phyloP scores from a whole-genome alignment of 306 rosid species.

The Geum urbanum region DNA sequence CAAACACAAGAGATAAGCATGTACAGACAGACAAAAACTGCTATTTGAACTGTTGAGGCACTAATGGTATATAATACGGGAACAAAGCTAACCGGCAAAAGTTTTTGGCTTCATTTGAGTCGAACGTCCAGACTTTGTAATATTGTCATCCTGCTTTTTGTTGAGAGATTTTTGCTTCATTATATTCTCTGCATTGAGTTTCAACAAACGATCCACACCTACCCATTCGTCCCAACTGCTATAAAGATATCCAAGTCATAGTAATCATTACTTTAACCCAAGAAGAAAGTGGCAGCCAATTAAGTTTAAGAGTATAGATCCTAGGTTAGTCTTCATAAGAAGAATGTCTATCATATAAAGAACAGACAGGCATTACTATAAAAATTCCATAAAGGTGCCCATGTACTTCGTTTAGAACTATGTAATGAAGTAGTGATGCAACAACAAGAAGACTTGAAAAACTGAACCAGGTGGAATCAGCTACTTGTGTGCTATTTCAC shows the following conservation, averaged over 20 bases:
- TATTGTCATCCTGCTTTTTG: slow-evolving; percentile 50
- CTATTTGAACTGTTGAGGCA: neutral
- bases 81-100: slow-evolving; percentile 44
- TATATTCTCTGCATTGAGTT: slow-evolving; percentile 59
- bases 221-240: slow-evolving; percentile 99
- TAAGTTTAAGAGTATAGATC: neutral
- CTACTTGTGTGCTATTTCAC: neutral
- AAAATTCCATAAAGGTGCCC: neutral
- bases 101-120: slow-evolving; percentile 51
- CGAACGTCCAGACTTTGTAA: slow-evolving; percentile 58
- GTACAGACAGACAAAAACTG: neutral
- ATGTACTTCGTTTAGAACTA: neutral
- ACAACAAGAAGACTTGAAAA: neutral
- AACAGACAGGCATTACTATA: neutral
- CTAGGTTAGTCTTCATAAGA: neutral
- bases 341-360: neutral
- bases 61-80: slow-evolving; percentile 1
- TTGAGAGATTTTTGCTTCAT: slow-evolving; percentile 54
- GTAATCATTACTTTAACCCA: slow-evolving; percentile 51
- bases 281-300: slow-evolving; percentile 30
- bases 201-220: slow-evolving; percentile 66
- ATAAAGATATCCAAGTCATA: slow-evolving; percentile 52
- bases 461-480: neutral
- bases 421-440: neutral
- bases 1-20: neutral